Percentiles rank a stretch among this genome's conserved stretches.
Evolutionary conservation across 208 protist species (phyloP).

Genomic region (Leishmania lainsoni): DNA sequence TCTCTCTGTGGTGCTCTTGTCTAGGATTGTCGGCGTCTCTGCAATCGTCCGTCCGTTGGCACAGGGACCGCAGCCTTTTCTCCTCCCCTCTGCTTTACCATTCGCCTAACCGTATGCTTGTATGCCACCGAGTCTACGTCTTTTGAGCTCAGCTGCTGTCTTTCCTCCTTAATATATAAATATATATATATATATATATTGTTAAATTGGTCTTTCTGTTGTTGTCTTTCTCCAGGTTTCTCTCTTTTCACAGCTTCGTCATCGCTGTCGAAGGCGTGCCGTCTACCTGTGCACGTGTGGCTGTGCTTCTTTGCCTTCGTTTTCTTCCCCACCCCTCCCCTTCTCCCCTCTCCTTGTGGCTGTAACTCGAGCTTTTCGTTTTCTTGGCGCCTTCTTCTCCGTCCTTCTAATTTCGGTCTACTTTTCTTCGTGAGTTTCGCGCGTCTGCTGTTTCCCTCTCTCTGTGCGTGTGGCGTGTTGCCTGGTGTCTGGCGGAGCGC

Average conservation of each 20-base stretch:
- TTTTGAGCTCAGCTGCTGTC: background rate
- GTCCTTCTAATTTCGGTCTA: background rate
- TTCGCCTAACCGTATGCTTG: background rate
- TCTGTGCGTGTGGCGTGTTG: background rate
- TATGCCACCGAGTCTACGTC: background rate
- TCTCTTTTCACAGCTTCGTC: background rate
- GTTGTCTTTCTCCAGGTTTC: background rate
- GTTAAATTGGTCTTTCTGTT: background rate
- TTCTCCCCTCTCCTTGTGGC: background rate
- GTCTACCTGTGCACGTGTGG: background rate
- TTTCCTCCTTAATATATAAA: background rate
- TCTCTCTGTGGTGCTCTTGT: background rate
- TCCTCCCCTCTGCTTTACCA: background rate
- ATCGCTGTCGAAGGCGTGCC: background rate
- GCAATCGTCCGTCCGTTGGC: background rate
- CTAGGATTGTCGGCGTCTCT: background rate
- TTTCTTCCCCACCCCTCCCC: background rate
- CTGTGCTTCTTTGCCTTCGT: background rate
- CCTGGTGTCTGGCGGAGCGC: background rate
- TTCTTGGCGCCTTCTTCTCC: background rate
- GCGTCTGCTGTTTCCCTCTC: background rate
- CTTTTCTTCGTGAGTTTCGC: background rate
- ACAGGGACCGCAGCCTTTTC: background rate
- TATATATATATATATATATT: conserved; percentile 2
- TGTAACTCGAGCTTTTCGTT: background rate